phyloP scores from a whole-genome alignment of 1,284 basidiomycete genomes.

The Puccinia brachypodii region DNA sequence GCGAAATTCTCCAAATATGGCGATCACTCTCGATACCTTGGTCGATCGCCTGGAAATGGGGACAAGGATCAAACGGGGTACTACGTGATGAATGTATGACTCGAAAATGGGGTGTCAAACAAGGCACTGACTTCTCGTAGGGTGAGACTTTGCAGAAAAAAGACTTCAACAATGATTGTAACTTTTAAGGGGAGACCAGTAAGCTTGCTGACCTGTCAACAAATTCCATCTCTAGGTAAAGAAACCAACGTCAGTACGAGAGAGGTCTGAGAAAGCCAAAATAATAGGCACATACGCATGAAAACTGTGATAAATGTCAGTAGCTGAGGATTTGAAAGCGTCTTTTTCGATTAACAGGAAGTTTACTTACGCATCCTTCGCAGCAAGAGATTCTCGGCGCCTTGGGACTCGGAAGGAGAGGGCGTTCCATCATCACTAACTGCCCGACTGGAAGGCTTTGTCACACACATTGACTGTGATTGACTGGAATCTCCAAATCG shows the following conservation, averaged over 20 bases:
- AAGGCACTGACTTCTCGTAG: slow-evolving; percentile 32
- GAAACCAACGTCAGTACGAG: background rate
- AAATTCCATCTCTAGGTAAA: slow-evolving; percentile 44
- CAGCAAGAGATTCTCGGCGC: background rate
- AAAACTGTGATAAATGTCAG: slow-evolving; percentile 31
- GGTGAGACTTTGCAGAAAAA: slow-evolving; percentile 33
- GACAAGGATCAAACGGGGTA: background rate
- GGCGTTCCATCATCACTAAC: background rate
- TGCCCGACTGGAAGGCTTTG: background rate
- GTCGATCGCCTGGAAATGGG: slow-evolving; percentile 66
- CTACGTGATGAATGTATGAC: background rate
- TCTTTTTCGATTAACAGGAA: background rate
- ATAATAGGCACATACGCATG: slow-evolving; percentile 25
- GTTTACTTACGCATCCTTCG: slow-evolving; percentile 33
- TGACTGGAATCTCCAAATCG: slow-evolving; percentile 37
- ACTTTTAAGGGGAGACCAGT: background rate
- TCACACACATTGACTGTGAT: slow-evolving; percentile 18
- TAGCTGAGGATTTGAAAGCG: background rate
- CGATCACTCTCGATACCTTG: slow-evolving; percentile 73
- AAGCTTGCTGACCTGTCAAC: slow-evolving; percentile 31
- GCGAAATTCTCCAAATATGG: slow-evolving; percentile 84
- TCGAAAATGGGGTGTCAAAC: background rate
- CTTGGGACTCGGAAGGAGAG: background rate
- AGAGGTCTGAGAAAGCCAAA: background rate
- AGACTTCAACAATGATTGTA: background rate